Percentiles rank a stretch among this genome's conserved stretches.
Evolutionary conservation across 2,329 filamentous ascomycete genomes (phyloP).

Genomic region (Harringtonia aguacate): DNA sequence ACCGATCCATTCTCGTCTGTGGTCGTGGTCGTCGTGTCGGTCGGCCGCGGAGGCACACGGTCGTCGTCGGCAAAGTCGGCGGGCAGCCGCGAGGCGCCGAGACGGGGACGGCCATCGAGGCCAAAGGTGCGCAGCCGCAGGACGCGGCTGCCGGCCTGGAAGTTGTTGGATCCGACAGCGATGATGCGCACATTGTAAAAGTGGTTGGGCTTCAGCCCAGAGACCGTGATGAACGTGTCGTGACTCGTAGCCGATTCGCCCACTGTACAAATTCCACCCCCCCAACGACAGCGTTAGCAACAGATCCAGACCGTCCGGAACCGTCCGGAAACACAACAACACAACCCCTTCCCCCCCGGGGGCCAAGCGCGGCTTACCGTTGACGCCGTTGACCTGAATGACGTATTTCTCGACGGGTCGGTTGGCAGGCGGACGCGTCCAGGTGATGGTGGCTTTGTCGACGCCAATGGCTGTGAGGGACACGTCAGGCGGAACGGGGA

Average conservation of each 20-base stretch:
- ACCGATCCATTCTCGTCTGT: conserved; percentile 34
- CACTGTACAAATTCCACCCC: conserved; percentile 44
- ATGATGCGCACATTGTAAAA: conserved; percentile 93
- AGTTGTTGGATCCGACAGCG: conserved; percentile 82
- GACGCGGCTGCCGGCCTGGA: conserved; percentile 78
- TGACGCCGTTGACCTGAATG: conserved; percentile 87
- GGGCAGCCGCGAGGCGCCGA: conserved; percentile 45
- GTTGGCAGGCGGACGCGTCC: conserved; percentile 62
- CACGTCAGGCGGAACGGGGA: conserved; percentile 79
- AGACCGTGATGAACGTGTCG: conserved; percentile 85
- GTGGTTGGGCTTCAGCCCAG: conserved; percentile 72
- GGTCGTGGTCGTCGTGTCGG: conserved; percentile 31
- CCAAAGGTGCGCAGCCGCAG: conserved; percentile 73
- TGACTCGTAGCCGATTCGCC: conserved; percentile 68
- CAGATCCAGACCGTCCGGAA: neutral
- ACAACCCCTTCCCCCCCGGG: too few relatives aligned
- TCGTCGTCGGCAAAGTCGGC: conserved; percentile 46
- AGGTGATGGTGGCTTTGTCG: conserved; percentile 81
- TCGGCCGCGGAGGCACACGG: conserved; percentile 24
- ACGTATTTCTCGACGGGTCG: conserved; percentile 74
- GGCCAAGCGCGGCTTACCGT: conserved; percentile 49
- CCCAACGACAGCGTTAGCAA: too few relatives aligned
- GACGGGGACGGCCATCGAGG: conserved; percentile 50
- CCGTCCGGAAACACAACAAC: neutral
- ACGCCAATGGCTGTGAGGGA: conserved; percentile 82